Evolutionary conservation across 352 stramenopile species (phyloP).

Genomic region (Phytophthora ramorum): DNA sequence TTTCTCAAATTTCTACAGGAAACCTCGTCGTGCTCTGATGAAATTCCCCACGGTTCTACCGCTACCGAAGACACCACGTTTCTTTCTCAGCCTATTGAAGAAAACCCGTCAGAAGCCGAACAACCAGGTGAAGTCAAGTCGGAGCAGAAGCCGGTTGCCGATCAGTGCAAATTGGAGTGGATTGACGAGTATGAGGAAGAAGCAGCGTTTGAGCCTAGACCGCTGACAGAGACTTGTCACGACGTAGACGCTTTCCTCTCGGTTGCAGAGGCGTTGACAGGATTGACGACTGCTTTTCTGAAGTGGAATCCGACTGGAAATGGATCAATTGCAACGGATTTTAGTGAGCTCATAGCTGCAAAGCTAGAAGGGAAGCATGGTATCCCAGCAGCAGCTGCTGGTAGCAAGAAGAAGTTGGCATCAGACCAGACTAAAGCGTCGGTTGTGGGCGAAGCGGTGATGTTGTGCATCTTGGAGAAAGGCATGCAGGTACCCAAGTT

Average conservation of each 20-base stretch:
- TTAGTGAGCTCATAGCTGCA: constrained; percentile 32
- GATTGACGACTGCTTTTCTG: constrained; percentile 36
- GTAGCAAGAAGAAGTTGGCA: constrained; percentile 52
- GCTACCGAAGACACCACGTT: constrained; percentile 4
- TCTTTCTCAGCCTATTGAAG: constrained; percentile 8
- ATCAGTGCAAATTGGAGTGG: constrained; percentile 59
- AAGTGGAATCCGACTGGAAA: constrained; percentile 43
- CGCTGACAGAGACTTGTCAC: constrained; percentile 42
- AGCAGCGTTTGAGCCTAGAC: constrained; percentile 31
- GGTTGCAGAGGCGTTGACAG: constrained; percentile 39
- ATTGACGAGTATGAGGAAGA: constrained; percentile 51
- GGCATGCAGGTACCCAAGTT: constrained; percentile 31
- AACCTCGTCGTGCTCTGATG: neutral
- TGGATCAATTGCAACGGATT: constrained; percentile 19
- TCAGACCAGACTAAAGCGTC: constrained; percentile 26
- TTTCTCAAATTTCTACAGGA: constrained; percentile 48
- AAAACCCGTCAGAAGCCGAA: constrained; percentile 8
- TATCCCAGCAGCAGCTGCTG: constrained; percentile 6
- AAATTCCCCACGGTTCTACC: neutral
- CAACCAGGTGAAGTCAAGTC: constrained; percentile 1
- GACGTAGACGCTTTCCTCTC: constrained; percentile 48
- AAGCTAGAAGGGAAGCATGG: constrained; percentile 25
- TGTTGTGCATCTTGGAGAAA: constrained; percentile 41
- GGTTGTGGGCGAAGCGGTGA: constrained; percentile 37
- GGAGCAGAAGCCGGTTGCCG: constrained; percentile 1